Evolutionary conservation across 768 basidiomycete genomes (phyloP).

Genomic region (Tremella fuciformis): DNA sequence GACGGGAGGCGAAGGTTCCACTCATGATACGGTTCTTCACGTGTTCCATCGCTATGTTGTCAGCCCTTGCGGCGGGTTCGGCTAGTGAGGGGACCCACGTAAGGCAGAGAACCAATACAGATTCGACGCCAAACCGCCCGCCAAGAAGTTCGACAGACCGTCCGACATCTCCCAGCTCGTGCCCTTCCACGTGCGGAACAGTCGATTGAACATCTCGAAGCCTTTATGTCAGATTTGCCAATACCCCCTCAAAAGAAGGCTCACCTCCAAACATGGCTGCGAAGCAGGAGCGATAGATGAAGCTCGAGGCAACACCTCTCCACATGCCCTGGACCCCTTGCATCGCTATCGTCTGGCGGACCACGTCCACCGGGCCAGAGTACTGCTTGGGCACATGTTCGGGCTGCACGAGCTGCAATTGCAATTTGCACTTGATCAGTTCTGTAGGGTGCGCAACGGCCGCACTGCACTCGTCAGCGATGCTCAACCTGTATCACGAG

Average conservation of each 20-base stretch:
- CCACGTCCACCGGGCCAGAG: slow-evolving; percentile 49
- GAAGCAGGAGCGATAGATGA: slow-evolving; percentile 71
- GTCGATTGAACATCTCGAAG: slow-evolving; percentile 62
- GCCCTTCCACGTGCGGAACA: slow-evolving; percentile 60
- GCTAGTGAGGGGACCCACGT: slow-evolving; percentile 24
- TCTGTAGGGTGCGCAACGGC: slow-evolving; percentile 74
- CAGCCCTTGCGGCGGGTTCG: not conserved
- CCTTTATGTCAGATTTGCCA: slow-evolving; percentile 20
- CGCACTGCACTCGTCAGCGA: slow-evolving; percentile 55
- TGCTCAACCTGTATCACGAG: not conserved
- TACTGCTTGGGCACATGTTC: slow-evolving; percentile 60
- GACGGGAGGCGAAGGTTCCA: slow-evolving; percentile 48
- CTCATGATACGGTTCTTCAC: slow-evolving; percentile 65
- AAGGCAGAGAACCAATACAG: slow-evolving; percentile 47
- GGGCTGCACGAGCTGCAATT: slow-evolving; percentile 46
- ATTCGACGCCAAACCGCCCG: slow-evolving; percentile 52
- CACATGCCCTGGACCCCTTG: slow-evolving; percentile 69
- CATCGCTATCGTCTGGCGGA: slow-evolving; percentile 61
- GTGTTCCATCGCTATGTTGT: slow-evolving; percentile 63
- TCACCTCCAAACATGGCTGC: slow-evolving; percentile 66
- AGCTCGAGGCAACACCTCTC: slow-evolving; percentile 70
- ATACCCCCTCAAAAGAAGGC: slow-evolving; percentile 22
- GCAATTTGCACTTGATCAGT: slow-evolving; percentile 64
- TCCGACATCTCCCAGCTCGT: slow-evolving; percentile 61
- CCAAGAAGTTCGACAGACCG: slow-evolving; percentile 49